Conservation (phyloP, 2,329 filamentous ascomycete genomes). For the Talaromyces sp. region DNA sequence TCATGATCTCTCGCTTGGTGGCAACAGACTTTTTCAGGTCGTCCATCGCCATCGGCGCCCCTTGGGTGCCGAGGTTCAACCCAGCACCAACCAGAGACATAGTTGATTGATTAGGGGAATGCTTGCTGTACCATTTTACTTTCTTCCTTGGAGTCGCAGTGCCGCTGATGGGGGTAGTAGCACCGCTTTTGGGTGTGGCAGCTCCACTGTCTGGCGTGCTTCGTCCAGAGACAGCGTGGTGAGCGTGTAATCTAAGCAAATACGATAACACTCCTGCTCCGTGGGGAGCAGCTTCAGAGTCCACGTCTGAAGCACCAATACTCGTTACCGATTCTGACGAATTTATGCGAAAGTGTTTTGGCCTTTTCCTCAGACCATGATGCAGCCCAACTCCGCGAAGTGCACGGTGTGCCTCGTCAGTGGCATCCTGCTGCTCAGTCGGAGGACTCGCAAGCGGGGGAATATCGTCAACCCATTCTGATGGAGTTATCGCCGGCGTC, state of each 20-base stretch:
- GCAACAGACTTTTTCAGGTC: constrained; percentile 12
- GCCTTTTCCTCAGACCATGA: constrained; percentile 18
- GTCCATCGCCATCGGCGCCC: constrained; percentile 11
- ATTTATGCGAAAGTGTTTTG: constrained; percentile 12
- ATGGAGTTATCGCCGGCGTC: constrained; percentile 2
- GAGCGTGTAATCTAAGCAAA: constrained; percentile 24
- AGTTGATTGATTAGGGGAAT: constrained; percentile 14
- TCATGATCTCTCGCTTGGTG: constrained; percentile 11
- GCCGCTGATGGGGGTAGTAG: constrained; percentile 10
- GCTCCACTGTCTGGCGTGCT: constrained; percentile 13
- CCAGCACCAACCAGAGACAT: constrained; percentile 15
- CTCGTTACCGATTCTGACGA: constrained; percentile 14
- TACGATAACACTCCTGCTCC: constrained; percentile 30
- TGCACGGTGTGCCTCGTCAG: constrained; percentile 28
- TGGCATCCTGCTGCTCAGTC: background rate
- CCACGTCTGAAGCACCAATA: constrained; percentile 11
- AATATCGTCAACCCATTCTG: constrained; percentile 10
- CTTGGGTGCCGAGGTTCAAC: constrained; percentile 13
- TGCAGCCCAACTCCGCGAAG: constrained; percentile 30
- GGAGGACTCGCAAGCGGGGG: background rate
- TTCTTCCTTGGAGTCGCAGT: constrained; percentile 19
- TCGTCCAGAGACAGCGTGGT: constrained; percentile 12
- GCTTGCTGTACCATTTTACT: constrained; percentile 24
- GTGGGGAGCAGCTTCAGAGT: constrained; percentile 20
- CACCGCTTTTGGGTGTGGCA: constrained; percentile 19